These are phyloP conservation scores for Hemisphaericaspora subhashii DNA, from an alignment of 1,139 yeast genomes.

Conservation along the genomic window DNA sequence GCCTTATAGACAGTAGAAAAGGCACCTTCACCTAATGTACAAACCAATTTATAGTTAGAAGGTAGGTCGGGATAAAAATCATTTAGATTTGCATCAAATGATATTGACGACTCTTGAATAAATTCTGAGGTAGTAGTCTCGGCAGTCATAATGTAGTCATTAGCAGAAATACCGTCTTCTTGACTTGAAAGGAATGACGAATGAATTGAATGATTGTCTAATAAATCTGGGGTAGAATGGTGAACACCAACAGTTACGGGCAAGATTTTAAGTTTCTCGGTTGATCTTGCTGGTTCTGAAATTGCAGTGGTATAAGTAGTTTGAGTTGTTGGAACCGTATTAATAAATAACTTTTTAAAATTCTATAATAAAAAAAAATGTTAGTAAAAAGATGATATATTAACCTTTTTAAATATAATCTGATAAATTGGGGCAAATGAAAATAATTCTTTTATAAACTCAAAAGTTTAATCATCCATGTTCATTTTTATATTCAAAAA, in stretches of 20 bases:
- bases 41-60: conserved; percentile 21
- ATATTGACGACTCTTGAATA: conserved; percentile 9
- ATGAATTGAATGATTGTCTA: conserved; percentile 4
- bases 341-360: conserved; percentile 10
- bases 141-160: conserved; percentile 4
- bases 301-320: conserved; percentile 12
- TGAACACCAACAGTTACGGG: background rate
- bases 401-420: no score
- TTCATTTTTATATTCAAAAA: background rate
- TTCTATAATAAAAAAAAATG: conserved; percentile 8
- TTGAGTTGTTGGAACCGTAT: conserved; percentile 9
- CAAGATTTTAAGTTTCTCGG: conserved; percentile 2
- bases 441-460: no score
- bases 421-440: no score
- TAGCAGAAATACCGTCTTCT: conserved; percentile 1
- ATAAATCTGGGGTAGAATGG: conserved; percentile 8
- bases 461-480: background rate
- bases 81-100: conserved; percentile 14
- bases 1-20: conserved; percentile 87
- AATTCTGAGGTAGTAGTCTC: conserved; percentile 4
- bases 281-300: conserved; percentile 8
- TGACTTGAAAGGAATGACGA: conserved; percentile 6
- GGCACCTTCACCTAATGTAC: conserved; percentile 77
- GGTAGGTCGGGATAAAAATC: conserved; percentile 27
- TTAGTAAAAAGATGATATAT: conserved; percentile 9